A percentile compares a stretch with the other conserved stretches of the same genome.
These are phyloP conservation scores for Phytopythium delawarense DNA, from an alignment of 352 stramenopile species.

Conservation along the genomic window DNA sequence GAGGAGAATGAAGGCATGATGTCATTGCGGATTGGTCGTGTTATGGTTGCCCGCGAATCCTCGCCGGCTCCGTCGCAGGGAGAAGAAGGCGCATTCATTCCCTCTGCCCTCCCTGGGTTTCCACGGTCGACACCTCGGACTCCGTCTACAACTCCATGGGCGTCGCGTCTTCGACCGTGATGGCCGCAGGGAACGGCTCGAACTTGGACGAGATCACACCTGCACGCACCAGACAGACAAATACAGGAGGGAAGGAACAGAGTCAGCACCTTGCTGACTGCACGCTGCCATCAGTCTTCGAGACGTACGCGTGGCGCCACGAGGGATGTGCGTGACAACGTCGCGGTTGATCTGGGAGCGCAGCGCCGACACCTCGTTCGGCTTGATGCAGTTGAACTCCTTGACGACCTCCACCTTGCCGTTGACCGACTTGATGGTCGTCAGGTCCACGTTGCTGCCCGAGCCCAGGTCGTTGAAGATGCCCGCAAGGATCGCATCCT, in stretches of 20 bases:
- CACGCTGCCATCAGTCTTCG: not conserved
- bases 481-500: conserved; percentile 94
- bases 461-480: conserved; percentile 99
- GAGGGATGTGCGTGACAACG: conserved; percentile 78
- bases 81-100: not conserved
- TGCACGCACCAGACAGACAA: conserved; percentile 11
- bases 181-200: conserved; percentile 49
- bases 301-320: conserved; percentile 72
- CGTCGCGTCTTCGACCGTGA: conserved; percentile 70
- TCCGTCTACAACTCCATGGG: conserved; percentile 73
- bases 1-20: not conserved
- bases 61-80: not conserved
- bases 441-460: conserved; percentile 96
- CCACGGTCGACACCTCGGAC: conserved; percentile 7
- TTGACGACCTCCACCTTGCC: conserved; percentile 83
- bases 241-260: not conserved
- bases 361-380: conserved; percentile 90
- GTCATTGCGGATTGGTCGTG: not conserved
- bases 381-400: conserved; percentile 91
- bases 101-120: not conserved
- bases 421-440: conserved; percentile 91
- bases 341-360: conserved; percentile 84
- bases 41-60: not conserved
- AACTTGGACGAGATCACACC: conserved; percentile 71
- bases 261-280: not conserved